A percentile compares a stretch with the other conserved stretches of the same genome.
Conservation (phyloP, 345 rosid genomes). For the Jatropha curcas region DNA sequence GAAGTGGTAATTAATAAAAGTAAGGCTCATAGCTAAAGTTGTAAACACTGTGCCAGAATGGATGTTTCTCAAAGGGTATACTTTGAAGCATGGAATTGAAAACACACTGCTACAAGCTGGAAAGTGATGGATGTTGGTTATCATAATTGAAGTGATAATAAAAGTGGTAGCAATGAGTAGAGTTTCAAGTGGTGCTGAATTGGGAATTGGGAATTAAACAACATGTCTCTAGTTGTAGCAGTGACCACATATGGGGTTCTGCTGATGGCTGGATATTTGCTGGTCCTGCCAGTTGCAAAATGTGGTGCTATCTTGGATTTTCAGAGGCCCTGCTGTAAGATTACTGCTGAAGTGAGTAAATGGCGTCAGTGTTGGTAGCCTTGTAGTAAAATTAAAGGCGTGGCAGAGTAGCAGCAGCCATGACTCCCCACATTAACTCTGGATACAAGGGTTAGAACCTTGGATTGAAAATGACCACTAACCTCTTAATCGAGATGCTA, state of each 20-base stretch:
- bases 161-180: neutral
- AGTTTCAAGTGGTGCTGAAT: neutral
- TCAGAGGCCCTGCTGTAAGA: neutral
- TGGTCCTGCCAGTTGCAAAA: neutral
- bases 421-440: neutral
- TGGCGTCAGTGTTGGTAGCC: neutral
- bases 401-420: neutral
- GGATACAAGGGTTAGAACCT: neutral
- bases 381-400: neutral
- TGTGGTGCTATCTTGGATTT: neutral
- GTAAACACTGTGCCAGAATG: neutral
- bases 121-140: neutral
- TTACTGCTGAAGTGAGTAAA: neutral
- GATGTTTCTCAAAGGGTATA: neutral
- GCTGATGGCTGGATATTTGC: neutral
- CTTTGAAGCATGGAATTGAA: neutral
- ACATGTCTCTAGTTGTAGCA: neutral
- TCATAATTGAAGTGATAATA: neutral
- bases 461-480: conserved; percentile 3
- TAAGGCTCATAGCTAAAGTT: neutral
- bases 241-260: neutral
- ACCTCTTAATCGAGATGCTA: conserved; percentile 93
- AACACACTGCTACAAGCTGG: neutral
- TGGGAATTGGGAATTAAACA: neutral
- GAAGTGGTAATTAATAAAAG: conserved; percentile 7